Percentiles rank a stretch among this genome's conserved stretches.
Conservation (phyloP, 2,329 filamentous ascomycete genomes). For the Diaporthe batatas region DNA sequence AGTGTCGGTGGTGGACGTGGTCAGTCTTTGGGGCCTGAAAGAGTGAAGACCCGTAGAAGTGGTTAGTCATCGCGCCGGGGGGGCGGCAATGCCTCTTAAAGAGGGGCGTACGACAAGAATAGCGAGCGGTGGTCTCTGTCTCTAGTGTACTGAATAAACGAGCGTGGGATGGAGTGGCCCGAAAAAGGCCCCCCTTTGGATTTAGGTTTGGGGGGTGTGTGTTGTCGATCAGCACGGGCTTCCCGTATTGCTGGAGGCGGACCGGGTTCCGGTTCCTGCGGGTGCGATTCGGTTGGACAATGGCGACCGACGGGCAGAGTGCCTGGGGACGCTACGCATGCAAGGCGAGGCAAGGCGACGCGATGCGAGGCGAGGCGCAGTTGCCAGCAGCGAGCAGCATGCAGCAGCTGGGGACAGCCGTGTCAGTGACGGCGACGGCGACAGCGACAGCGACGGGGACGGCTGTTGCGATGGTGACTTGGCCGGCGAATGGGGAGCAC, state of each 20-base stretch:
- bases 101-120: constrained; percentile 44
- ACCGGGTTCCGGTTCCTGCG: constrained; percentile 21
- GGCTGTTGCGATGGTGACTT: constrained; percentile 15
- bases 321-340: constrained; percentile 34
- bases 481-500: constrained; percentile 10
- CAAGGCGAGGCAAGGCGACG: constrained; percentile 31
- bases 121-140: constrained; percentile 26
- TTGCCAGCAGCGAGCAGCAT: constrained; percentile 33
- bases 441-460: too few relatives aligned
- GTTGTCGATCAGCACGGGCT: constrained; percentile 36
- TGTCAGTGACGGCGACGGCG: constrained; percentile 26
- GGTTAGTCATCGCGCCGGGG: constrained; percentile 59
- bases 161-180: constrained; percentile 35
- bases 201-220: constrained; percentile 36
- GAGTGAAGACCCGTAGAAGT: constrained; percentile 62
- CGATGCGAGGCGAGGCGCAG: constrained; percentile 34
- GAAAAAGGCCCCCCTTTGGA: constrained; percentile 6
- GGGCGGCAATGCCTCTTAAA: constrained; percentile 49
- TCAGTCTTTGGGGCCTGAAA: constrained; percentile 58
- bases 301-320: constrained; percentile 1
- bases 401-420: background rate
- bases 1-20: constrained; percentile 49
- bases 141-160: constrained; percentile 36
- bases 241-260: constrained; percentile 35
- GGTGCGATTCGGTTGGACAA: constrained; percentile 34